Conservation (phyloP, 2,329 filamentous ascomycete species). For the Trichoderma atrobrunneum region DNA sequence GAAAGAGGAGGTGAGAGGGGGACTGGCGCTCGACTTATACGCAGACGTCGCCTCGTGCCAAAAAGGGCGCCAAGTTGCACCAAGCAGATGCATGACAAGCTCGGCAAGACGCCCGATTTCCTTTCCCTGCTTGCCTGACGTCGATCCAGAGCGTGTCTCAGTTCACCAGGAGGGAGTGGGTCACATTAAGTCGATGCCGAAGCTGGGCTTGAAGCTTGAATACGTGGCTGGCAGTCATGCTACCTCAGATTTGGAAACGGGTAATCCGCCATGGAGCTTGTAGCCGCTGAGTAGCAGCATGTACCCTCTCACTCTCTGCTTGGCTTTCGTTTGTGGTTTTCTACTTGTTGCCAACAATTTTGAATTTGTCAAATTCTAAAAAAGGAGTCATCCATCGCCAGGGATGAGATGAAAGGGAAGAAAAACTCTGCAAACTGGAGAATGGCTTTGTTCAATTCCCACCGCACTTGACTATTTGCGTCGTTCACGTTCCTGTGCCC, state of each 20-base stretch:
- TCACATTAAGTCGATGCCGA: conserved; percentile 2
- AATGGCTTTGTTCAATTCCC: conserved; percentile 5
- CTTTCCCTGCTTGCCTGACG: conserved; percentile 6
- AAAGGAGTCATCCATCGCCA: neutral
- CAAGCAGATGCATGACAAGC: conserved; percentile 7
- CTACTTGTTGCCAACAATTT: neutral
- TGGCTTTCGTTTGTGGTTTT: neutral
- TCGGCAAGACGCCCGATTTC: conserved; percentile 14
- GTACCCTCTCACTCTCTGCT: neutral
- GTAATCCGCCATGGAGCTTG: neutral
- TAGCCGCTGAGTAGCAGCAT: conserved; percentile 10
- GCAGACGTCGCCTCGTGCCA: neutral
- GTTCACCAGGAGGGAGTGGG: conserved; percentile 6
- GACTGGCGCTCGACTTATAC: conserved; percentile 13
- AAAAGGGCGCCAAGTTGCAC: conserved; percentile 8
- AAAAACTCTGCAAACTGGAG: conserved; percentile 10
- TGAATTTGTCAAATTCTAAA: neutral
- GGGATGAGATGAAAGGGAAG: neutral
- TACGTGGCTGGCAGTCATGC: conserved; percentile 17
- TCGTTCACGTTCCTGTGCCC: conserved; percentile 18
- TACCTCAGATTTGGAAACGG: conserved; percentile 6
- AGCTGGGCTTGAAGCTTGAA: conserved; percentile 18
- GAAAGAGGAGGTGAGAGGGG: neutral
- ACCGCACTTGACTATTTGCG: conserved; percentile 15
- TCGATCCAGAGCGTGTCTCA: conserved; percentile 18